Percentiles rank a stretch among this genome's conserved stretches.
These are phyloP conservation scores for Pulveroboletus frians DNA, from an alignment of 768 basidiomycete species.

Conservation along the genomic window DNA sequence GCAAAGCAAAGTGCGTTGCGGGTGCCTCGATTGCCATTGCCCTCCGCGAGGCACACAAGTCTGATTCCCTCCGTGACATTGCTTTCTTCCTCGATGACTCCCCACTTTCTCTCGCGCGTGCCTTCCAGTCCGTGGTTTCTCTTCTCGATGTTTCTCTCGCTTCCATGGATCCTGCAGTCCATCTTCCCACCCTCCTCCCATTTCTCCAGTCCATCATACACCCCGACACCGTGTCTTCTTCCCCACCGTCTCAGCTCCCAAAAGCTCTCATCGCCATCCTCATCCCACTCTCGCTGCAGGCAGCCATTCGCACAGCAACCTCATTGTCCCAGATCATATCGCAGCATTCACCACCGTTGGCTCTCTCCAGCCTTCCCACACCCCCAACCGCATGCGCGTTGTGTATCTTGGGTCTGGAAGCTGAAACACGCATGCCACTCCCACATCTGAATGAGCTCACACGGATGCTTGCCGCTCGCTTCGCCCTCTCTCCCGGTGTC, in stretches of 20 bases:
- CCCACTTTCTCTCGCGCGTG: constrained; percentile 45
- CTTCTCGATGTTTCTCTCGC: constrained; percentile 51
- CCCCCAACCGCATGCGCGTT: constrained; percentile 61
- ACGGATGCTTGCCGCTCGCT: constrained; percentile 48
- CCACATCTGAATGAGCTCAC: constrained; percentile 54
- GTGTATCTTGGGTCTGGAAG: constrained; percentile 67
- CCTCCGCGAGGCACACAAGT: constrained; percentile 63
- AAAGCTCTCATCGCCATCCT: constrained; percentile 34
- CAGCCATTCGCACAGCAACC: constrained; percentile 40
- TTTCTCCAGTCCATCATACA: constrained; percentile 42
- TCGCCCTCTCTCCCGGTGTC: constrained; percentile 45
- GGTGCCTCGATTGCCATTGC: constrained; percentile 68
- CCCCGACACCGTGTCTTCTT: constrained; percentile 21
- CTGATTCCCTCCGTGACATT: constrained; percentile 64
- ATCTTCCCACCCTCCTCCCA: constrained; percentile 53
- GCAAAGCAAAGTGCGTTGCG: constrained; percentile 61
- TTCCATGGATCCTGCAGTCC: constrained; percentile 52
- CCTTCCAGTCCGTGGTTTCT: constrained; percentile 48
- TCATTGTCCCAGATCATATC: constrained; percentile 40
- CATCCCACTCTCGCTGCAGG: constrained; percentile 36
- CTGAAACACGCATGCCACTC: constrained; percentile 49
- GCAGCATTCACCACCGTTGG: constrained; percentile 36
- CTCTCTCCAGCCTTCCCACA: constrained; percentile 39
- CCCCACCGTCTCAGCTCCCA: constrained; percentile 28
- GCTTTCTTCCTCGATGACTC: constrained; percentile 60